Evolutionary conservation across 768 basidiomycete genomes (phyloP).

Genomic region (Collybia sordida): DNA sequence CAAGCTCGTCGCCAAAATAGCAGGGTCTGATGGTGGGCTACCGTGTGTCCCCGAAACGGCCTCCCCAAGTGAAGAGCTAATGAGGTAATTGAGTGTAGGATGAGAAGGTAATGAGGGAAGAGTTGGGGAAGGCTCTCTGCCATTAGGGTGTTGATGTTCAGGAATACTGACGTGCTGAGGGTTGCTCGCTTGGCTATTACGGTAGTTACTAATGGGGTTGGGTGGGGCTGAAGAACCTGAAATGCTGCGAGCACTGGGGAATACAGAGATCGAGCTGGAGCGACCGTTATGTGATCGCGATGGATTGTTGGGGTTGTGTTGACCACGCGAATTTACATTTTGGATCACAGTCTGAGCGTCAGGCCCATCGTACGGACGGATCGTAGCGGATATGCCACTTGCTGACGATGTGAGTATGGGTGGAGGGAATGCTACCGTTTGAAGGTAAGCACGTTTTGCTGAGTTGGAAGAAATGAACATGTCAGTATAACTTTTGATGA

Average conservation of each 20-base stretch:
- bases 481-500: not conserved
- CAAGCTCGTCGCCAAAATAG: conserved; percentile 61
- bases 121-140: conserved; percentile 79
- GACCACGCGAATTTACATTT: conserved; percentile 74
- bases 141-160: conserved; percentile 44
- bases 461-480: conserved; percentile 9
- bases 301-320: conserved; percentile 56
- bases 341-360: conserved; percentile 89
- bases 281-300: conserved; percentile 75
- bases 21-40: conserved; percentile 58
- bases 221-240: conserved; percentile 37
- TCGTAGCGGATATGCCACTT: conserved; percentile 53
- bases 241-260: conserved; percentile 50
- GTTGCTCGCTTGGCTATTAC: conserved; percentile 27
- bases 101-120: conserved; percentile 79
- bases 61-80: conserved; percentile 68
- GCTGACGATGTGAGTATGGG: conserved; percentile 59
- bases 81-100: conserved; percentile 82
- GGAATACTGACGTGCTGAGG: conserved; percentile 51
- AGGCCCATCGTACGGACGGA: conserved; percentile 92
- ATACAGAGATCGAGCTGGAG: conserved; percentile 63
- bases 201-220: conserved; percentile 34
- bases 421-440: conserved; percentile 82
- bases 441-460: conserved; percentile 96
- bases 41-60: conserved; percentile 42